Evolutionary conservation across 1,284 basidiomycete species (phyloP), one percentile per base, ranked within the genome.

Genomic region (Naganishia cerealis): DNA sequence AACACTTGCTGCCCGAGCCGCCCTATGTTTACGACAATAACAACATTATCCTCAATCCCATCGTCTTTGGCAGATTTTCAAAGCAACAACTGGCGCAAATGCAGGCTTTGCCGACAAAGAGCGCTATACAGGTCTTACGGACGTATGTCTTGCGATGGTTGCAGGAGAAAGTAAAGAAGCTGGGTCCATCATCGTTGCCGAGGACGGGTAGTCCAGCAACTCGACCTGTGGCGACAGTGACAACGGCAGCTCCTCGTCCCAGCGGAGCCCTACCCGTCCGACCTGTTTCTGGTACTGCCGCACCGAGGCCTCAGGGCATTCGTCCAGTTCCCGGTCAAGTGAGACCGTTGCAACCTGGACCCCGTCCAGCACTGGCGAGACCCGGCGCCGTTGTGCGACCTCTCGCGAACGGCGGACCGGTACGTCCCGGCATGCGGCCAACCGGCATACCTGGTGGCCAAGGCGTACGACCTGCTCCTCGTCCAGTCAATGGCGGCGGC

Each of bases 11-110:
- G 46, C 82, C 73, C 80, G 86, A 82, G 80, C 87, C 85, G 73
- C 91, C 82, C 29, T 92, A 95, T 81, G 87, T 92, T 36, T 82
- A 94, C 33, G 91, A 94, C 73, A 88, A 92, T 73, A 88, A 90
- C 69, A 89, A 86, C 59, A 86, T 95, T 36, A 87, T 92, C 72
- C 85, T 95, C 43, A 90, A 90, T 74, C 92, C 92, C 1, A 84
- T 85, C 33, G 89, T 95, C 50, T 95, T 95, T 77, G 86, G 88
- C 7, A 88, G 88, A 70, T 85, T 95, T 12, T 87, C 88, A 1
- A 82, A 84, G 40, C 87, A 88, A 68, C 88, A 90, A 77, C 80
- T 95, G 57, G 84, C 84, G 66, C 87, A 90, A 66, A 83, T 94
- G 53, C 90, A 92, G 78, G 85, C 85, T 50, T 85, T 92, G 74